phyloP scores from a whole-genome alignment of 1,139 yeast species.

The Protomyces lactucae-debilis region DNA sequence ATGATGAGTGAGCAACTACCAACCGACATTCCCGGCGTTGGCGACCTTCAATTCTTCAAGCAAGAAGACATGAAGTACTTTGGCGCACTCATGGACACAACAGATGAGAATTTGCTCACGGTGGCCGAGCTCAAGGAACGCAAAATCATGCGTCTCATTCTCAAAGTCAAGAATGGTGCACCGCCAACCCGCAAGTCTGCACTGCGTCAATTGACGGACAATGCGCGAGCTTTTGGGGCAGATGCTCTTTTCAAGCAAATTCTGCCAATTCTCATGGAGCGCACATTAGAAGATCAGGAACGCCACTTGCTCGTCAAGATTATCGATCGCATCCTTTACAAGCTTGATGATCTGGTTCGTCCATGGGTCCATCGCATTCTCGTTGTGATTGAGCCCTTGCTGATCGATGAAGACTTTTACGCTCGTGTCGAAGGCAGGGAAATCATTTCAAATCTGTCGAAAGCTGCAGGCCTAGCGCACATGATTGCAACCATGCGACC shows the following conservation, averaged over 20 bases:
- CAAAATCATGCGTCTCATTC: conserved; percentile 57
- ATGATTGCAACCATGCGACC: conserved; percentile 75
- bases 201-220: conserved; percentile 60
- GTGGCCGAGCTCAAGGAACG: conserved; percentile 56
- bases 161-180: conserved; percentile 73
- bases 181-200: conserved; percentile 66
- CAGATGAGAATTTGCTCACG: conserved; percentile 42
- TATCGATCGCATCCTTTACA: conserved; percentile 62
- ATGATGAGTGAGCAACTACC: conserved; percentile 40
- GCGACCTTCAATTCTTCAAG: conserved; percentile 61
- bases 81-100: conserved; percentile 51
- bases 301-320: conserved; percentile 76
- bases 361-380: conserved; percentile 73
- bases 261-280: conserved; percentile 70
- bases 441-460: conserved; percentile 65
- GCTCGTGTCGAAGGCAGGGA: conserved; percentile 77
- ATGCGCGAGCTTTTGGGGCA: conserved; percentile 65
- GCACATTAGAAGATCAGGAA: conserved; percentile 72
- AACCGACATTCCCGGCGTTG: conserved; percentile 59
- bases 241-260: conserved; percentile 61
- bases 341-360: conserved; percentile 57
- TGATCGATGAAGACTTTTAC: conserved; percentile 71
- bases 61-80: conserved; percentile 70
- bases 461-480: conserved; percentile 76
- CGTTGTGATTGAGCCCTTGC: conserved; percentile 69